phyloP scores from a whole-genome alignment of 257 asterid genomes.

The Solanum tarijense region DNA sequence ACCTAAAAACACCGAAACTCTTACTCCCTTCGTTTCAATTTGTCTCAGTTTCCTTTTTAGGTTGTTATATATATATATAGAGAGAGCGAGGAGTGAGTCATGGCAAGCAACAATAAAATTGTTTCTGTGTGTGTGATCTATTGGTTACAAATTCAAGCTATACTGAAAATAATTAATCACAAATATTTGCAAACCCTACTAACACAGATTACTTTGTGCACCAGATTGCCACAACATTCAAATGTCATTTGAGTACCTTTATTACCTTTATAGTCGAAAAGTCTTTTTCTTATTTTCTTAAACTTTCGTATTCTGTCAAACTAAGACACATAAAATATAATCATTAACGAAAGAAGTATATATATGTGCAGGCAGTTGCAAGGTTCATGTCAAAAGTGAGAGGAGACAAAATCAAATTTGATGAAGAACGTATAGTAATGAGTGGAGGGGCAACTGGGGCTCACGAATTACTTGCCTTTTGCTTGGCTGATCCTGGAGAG shows the following conservation, averaged over 20 bases:
- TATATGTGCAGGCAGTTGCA: slow-evolving; percentile 3
- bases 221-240: not conserved
- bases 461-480: slow-evolving; percentile 10
- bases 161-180: not conserved
- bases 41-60: not conserved
- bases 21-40: not conserved
- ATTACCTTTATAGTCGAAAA: not conserved
- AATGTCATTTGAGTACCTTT: not conserved
- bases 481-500: slow-evolving; percentile 8
- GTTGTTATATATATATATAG: not conserved
- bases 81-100: not conserved
- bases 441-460: slow-evolving; percentile 13
- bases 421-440: slow-evolving; percentile 3
- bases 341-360: not conserved
- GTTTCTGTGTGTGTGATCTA: not conserved
- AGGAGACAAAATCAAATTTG: not conserved
- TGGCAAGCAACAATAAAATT: not conserved
- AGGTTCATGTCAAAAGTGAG: slow-evolving; percentile 9
- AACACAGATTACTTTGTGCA: not conserved
- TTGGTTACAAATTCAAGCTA: accelerated
- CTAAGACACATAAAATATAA: not conserved
- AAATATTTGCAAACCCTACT: not conserved
- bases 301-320: not conserved
- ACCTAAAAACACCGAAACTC: not conserved
- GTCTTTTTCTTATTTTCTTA: not conserved